A percentile compares a stretch with the other conserved stretches of the same genome.
These are phyloP conservation scores for Peterozyma xylosa DNA, from an alignment of 805 yeast species.

Conservation along the genomic window DNA sequence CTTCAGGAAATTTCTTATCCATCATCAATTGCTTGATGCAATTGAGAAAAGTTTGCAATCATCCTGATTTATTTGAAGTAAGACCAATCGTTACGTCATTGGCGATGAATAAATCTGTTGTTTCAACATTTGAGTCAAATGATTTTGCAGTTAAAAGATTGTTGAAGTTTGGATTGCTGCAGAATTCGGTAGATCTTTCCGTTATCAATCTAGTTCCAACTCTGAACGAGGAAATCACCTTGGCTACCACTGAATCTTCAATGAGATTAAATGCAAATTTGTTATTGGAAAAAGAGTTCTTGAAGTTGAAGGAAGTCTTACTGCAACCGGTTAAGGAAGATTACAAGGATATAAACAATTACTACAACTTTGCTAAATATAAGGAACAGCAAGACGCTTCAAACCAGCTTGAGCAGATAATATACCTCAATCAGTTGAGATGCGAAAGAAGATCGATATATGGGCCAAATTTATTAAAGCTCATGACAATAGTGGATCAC, in stretches of 20 bases:
- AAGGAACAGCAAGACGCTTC: slow-evolving; percentile 43
- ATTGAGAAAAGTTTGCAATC: slow-evolving; percentile 91
- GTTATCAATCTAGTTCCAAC: slow-evolving; percentile 58
- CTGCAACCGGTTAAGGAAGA: slow-evolving; percentile 20
- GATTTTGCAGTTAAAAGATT: slow-evolving; percentile 30
- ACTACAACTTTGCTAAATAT: slow-evolving; percentile 49
- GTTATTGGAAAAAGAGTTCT: slow-evolving; percentile 35
- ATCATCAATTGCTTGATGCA: slow-evolving; percentile 98
- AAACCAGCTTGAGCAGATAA: slow-evolving; percentile 45
- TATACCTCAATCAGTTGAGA: slow-evolving; percentile 59
- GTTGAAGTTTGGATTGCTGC: slow-evolving; percentile 11
- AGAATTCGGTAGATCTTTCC: slow-evolving; percentile 33
- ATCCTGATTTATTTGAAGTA: slow-evolving; percentile 93
- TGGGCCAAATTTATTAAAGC: slow-evolving; percentile 49
- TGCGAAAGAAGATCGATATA: slow-evolving; percentile 61
- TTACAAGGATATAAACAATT: slow-evolving; percentile 39
- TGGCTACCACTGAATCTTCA: slow-evolving; percentile 38
- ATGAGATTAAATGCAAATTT: slow-evolving; percentile 37
- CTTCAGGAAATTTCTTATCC: slow-evolving; percentile 89
- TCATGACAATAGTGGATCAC: slow-evolving; percentile 27
- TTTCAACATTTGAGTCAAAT: slow-evolving; percentile 34
- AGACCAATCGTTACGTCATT: slow-evolving; percentile 91
- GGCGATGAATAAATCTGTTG: slow-evolving; percentile 61
- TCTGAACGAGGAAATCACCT: slow-evolving; percentile 32
- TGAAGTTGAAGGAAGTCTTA: slow-evolving; percentile 30